Conservation (phyloP, 352 stramenopile species). For the Pythium rishiriense region DNA sequence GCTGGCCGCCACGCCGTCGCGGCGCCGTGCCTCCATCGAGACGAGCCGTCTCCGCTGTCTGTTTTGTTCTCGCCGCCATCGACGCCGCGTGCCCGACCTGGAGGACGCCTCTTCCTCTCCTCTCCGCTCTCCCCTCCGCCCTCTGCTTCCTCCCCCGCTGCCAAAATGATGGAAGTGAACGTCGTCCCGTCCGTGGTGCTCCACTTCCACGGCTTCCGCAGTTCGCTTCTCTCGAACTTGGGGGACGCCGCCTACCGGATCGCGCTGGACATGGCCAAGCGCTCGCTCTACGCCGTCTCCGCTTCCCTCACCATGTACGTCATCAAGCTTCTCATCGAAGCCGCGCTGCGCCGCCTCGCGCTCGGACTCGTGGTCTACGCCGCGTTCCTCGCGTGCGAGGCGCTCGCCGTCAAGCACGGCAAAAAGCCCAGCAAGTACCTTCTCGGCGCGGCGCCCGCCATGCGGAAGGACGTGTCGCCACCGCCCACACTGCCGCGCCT, state of each 20-base stretch:
- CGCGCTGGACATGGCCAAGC: conserved; percentile 27
- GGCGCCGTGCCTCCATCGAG: not conserved
- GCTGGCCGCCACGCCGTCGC: not conserved
- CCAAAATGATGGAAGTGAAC: conserved; percentile 31
- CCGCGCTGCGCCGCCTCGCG: conserved; percentile 1
- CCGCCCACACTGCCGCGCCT: conserved; percentile 33
- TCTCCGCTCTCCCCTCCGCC: conserved; percentile 3
- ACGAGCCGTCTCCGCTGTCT: conserved; percentile 1
- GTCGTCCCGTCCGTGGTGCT: conserved; percentile 55
- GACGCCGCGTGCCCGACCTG: not conserved
- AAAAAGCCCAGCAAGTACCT: conserved; percentile 24
- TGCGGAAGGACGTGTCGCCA: not conserved
- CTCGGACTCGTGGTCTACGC: not conserved
- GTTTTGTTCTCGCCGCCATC: conserved; percentile 5
- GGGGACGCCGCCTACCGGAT: conserved; percentile 27
- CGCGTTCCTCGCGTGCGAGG: conserved; percentile 16
- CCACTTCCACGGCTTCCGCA: conserved; percentile 58
- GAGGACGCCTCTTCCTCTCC: not conserved
- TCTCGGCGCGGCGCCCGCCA: conserved; percentile 12
- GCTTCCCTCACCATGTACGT: conserved; percentile 32
- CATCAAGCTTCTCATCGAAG: conserved; percentile 32
- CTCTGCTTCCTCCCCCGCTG: not conserved
- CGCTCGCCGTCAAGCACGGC: conserved; percentile 11
- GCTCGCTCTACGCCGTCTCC: conserved; percentile 33
- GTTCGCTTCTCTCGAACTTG: conserved; percentile 31